Conservation (phyloP, 169 alveolate genomes). For the Plasmodium reichenowi region DNA sequence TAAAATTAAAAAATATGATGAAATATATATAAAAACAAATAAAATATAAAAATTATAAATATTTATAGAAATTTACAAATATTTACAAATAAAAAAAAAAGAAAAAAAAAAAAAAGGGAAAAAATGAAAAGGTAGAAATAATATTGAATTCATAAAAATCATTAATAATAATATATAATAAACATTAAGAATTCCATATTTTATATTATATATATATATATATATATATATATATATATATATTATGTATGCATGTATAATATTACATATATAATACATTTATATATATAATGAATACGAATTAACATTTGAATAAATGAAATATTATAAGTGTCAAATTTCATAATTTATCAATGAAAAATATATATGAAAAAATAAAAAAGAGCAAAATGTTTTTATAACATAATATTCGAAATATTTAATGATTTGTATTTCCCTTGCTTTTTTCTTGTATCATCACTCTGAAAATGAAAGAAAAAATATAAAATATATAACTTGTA, state of each 20-base stretch:
- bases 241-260: slow-evolving; percentile 1
- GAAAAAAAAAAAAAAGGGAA: not conserved
- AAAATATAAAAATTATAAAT: not conserved
- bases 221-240: not conserved
- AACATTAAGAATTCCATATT: too few species aligned
- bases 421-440: slow-evolving; percentile 10
- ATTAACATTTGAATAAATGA: too few species aligned
- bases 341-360: too few species aligned
- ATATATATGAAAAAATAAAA: too few species aligned
- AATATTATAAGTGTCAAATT: too few species aligned
- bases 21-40: slow-evolving; percentile 3
- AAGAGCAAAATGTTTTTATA: slow-evolving; percentile 8
- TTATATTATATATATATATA: not conserved
- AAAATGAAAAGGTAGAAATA: not conserved
- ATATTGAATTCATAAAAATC: not conserved
- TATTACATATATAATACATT: too few species aligned
- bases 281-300: too few species aligned
- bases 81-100: not conserved
- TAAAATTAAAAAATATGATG: too few species aligned
- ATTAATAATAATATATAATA: not conserved
- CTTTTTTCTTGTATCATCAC: slow-evolving; percentile 23
- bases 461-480: slow-evolving; percentile 40
- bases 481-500: too few species aligned
- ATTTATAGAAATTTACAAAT: too few species aligned
- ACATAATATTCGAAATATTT: slow-evolving; percentile 59